phyloP scores from a whole-genome alignment of 495 filamentous ascomycete genomes.

The Penicillium canariense region DNA sequence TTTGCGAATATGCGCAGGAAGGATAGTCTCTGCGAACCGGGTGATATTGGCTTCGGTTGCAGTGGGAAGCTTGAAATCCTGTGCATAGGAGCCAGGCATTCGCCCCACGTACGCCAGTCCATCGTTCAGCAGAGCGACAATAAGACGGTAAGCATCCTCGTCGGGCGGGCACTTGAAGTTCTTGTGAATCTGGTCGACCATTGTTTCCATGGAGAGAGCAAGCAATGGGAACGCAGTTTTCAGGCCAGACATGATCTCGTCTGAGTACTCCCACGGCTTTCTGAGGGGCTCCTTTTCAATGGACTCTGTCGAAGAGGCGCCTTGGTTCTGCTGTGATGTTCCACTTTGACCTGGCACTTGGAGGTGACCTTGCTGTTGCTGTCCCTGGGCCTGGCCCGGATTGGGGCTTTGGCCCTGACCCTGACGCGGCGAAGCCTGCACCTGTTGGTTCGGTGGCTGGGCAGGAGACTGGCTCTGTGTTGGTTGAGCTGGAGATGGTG shows the following conservation, averaged over 20 bases:
- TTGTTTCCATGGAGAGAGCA: conserved; percentile 96
- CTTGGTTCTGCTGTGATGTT: conserved; percentile 30
- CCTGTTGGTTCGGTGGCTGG: conserved; percentile 21
- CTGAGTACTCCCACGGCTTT: conserved; percentile 92
- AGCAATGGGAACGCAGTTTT: conserved; percentile 96
- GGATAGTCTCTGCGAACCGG: conserved; percentile 92
- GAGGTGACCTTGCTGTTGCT: conserved; percentile 34
- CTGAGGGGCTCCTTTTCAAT: conserved; percentile 52
- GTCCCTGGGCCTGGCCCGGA: conserved; percentile 29
- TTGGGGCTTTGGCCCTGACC: conserved; percentile 26
- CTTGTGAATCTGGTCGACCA: conserved; percentile 98
- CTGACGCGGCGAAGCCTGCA: conserved; percentile 25
- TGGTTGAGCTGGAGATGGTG: conserved; percentile 30
- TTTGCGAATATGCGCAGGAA: conserved; percentile 86
- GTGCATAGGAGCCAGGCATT: conserved; percentile 77
- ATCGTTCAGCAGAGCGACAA: conserved; percentile 94
- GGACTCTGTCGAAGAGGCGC: conserved; percentile 20
- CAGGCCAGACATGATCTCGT: conserved; percentile 89
- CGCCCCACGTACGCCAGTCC: conserved; percentile 84
- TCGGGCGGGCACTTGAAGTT: conserved; percentile 98
- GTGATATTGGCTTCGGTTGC: conserved; percentile 95
- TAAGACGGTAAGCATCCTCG: conserved; percentile 97
- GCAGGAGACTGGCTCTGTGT: conserved; percentile 30
- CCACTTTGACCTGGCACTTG: conserved; percentile 43
- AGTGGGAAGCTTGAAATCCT: conserved; percentile 83